Conservation (phyloP, 2,329 filamentous ascomycete species). For the Rhytidhysteron rufulum region DNA sequence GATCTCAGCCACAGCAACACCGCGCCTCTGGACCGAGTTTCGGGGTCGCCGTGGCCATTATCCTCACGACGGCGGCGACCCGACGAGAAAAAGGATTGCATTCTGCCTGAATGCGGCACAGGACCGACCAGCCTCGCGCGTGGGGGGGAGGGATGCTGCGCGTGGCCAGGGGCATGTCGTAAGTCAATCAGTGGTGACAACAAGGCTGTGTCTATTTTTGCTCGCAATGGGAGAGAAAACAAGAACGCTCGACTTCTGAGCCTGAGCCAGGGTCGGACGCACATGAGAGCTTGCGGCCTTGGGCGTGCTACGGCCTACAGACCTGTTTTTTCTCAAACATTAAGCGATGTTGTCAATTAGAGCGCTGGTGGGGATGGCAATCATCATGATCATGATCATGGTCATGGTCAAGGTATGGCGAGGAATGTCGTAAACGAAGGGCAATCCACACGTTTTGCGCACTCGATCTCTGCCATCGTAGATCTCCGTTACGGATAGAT, state of each 20-base stretch:
- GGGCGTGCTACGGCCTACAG: too few species aligned
- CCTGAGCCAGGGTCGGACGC: constrained; percentile 2
- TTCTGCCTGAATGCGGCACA: constrained; percentile 16
- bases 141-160: constrained; percentile 9
- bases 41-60: constrained; percentile 12
- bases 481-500: not conserved
- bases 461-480: constrained; percentile 1
- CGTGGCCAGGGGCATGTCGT: constrained; percentile 11
- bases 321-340: too few species aligned
- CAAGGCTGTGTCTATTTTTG: constrained; percentile 18
- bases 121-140: constrained; percentile 10
- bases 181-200: constrained; percentile 5
- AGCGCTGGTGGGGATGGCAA: too few species aligned
- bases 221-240: not conserved
- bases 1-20: constrained; percentile 15
- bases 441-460: too few species aligned
- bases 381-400: too few species aligned
- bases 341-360: too few species aligned
- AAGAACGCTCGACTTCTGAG: too few species aligned
- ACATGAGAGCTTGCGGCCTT: not conserved
- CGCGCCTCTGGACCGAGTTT: constrained; percentile 9
- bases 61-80: constrained; percentile 10
- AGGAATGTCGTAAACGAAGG: too few species aligned
- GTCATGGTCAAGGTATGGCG: too few species aligned
- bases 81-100: constrained; percentile 1